Percentiles rank a stretch among this genome's conserved stretches.
phyloP scores from a whole-genome alignment of 2,329 filamentous ascomycete genomes.

The Aspergillus sp. region DNA sequence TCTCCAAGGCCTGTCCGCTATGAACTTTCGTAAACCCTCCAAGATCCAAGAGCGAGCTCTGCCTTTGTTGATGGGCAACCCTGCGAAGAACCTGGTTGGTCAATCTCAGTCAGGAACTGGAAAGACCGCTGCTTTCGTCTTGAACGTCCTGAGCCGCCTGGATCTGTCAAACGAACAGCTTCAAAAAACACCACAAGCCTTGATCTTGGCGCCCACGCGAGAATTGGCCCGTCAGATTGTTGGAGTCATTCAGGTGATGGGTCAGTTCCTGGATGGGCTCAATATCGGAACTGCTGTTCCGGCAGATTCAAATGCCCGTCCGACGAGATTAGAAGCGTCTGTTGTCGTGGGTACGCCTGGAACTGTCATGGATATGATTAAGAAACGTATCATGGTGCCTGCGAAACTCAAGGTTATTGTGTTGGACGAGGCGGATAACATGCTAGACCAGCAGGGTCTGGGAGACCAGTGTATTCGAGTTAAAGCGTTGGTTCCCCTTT shows the following conservation, averaged over 20 bases:
- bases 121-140: slow-evolving; percentile 94
- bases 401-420: slow-evolving; percentile 77
- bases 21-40: slow-evolving; percentile 92
- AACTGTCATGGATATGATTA: slow-evolving; percentile 85
- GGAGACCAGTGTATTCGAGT: slow-evolving; percentile 93
- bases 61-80: slow-evolving; percentile 80
- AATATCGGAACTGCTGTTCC: slow-evolving; percentile 81
- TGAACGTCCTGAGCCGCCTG: slow-evolving; percentile 84
- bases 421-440: slow-evolving; percentile 97
- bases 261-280: slow-evolving; percentile 75
- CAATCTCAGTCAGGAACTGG: slow-evolving; percentile 99
- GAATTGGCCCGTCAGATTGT: slow-evolving; percentile 95
- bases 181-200: slow-evolving; percentile 67
- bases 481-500: slow-evolving; percentile 65
- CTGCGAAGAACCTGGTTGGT: slow-evolving; percentile 91
- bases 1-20: slow-evolving; percentile 71
- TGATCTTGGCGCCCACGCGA: slow-evolving; percentile 87
- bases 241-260: slow-evolving; percentile 79
- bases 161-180: slow-evolving; percentile 67
- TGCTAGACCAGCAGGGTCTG: slow-evolving; percentile 93
- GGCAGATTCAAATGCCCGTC: slow-evolving; percentile 66
- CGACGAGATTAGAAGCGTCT: slow-evolving; percentile 68
- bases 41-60: slow-evolving; percentile 97
- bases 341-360: slow-evolving; percentile 92
- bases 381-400: slow-evolving; percentile 70